Evolutionary conservation across 768 basidiomycete genomes (phyloP), one percentile per base, ranked within the genome.

Genomic region (Mycena polygramma): DNA sequence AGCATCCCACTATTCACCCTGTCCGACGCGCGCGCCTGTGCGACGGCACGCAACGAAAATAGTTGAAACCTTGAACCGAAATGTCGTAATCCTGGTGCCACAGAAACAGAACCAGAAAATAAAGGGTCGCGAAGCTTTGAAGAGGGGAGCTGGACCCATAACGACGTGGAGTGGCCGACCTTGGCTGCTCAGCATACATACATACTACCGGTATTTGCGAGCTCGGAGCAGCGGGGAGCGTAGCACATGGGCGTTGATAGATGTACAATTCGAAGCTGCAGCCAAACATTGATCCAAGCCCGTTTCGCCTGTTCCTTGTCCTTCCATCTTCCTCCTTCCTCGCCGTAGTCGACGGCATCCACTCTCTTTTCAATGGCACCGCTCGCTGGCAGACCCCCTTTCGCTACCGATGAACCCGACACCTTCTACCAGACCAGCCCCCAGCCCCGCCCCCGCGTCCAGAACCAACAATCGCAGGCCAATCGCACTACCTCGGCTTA

Each of bases 401-500:
- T 87, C 77, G 91, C 90, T 54, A 91, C 90, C 45, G 89, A 93
- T 80, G 87, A 91, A 75, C 88, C 89, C 8, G 90, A 91, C 78
- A 85, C 87, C 26, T 81, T 86, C 72, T 92, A 89, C 77, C 84
- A 88, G 70, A 79, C 85, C 19, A 80, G 83, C 39, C 72, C 72
- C 35, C 72, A 73, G 46, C 61, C 65, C 24, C 72, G 68, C 37
- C 35, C 26, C 6, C 59, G 68, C 6, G 81, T 80, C 58, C 81
- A 81, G 26, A 83, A 82, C 0, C 82, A 81, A 73, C 81, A 82
- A 78, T 82, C 81, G 53, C 80, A 86, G 61, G 82, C 83, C 37
- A 83, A 90, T 72, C 82, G 90, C 68, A 82, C 30, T 30, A 30
- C 87, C 35, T 91, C 91, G 43, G 89, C 88, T 63, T 90, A 92